Conservation (phyloP, 2,329 filamentous ascomycete species). For the Teratosphaeria gauchensis region DNA sequence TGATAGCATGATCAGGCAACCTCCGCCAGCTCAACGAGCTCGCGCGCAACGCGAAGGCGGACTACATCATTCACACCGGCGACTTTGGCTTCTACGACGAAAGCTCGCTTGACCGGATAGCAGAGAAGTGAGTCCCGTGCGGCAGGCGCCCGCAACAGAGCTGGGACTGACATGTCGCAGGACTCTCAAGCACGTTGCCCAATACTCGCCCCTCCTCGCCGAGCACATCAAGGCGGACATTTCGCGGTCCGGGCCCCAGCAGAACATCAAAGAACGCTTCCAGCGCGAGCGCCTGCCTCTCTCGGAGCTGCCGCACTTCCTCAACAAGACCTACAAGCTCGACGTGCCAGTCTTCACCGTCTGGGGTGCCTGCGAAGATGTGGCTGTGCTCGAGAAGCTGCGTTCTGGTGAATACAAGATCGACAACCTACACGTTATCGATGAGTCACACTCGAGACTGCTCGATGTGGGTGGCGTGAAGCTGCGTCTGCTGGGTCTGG, state of each 20-base stretch:
- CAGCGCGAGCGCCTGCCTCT: conserved; percentile 72
- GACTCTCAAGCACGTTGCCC: conserved; percentile 94
- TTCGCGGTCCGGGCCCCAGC: conserved; percentile 57
- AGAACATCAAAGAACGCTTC: conserved; percentile 73
- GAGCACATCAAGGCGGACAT: conserved; percentile 62
- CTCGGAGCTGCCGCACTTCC: conserved; percentile 81
- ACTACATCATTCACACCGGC: conserved; percentile 96
- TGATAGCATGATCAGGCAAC: conserved; percentile 56
- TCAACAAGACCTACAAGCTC: conserved; percentile 79
- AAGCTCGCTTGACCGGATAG: conserved; percentile 88
- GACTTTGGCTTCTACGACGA: conserved; percentile 99
- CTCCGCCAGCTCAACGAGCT: conserved; percentile 92
- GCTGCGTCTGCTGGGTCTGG: conserved; percentile 82
- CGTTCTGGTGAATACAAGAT: conserved; percentile 97
- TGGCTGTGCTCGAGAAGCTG: conserved; percentile 94
- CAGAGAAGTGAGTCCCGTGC: conserved; percentile 68
- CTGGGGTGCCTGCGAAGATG: conserved; percentile 98
- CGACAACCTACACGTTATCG: conserved; percentile 93
- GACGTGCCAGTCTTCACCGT: conserved; percentile 97
- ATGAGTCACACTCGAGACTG: conserved; percentile 91
- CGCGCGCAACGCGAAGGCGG: conserved; percentile 84
- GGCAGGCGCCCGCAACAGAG: background rate
- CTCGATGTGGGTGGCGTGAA: conserved; percentile 93
- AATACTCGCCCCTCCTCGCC: conserved; percentile 89
- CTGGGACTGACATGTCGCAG: conserved; percentile 34